A percentile compares a stretch with the other conserved stretches of the same genome.
phyloP scores from a whole-genome alignment of 495 filamentous ascomycete species.

The Podospora tetraspora region DNA sequence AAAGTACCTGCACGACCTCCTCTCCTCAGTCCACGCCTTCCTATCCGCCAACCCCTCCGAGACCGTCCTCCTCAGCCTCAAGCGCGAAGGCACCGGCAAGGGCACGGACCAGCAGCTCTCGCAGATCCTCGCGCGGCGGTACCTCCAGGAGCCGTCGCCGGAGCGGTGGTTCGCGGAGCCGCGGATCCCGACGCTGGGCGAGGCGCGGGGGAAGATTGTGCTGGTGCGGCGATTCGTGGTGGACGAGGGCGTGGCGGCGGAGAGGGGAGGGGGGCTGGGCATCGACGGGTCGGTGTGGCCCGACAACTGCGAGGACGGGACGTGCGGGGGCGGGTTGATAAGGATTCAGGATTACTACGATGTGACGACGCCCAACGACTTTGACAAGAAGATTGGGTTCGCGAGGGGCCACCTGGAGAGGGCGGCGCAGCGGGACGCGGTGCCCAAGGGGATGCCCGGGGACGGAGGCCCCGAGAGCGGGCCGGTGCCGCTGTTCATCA shows the following conservation, averaged over 20 bases:
- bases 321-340: slow-evolving; percentile 63
- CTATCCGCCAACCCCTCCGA: slow-evolving; percentile 73
- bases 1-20: slow-evolving; percentile 69
- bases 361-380: slow-evolving; percentile 66
- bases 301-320: slow-evolving; percentile 78
- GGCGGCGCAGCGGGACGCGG: slow-evolving; percentile 47
- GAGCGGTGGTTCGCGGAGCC: slow-evolving; percentile 71
- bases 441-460: background rate
- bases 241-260: slow-evolving; percentile 51
- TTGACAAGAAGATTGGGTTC: slow-evolving; percentile 73
- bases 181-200: slow-evolving; percentile 73
- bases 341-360: slow-evolving; percentile 96
- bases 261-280: slow-evolving; percentile 65
- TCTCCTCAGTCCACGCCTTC: slow-evolving; percentile 66
- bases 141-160: slow-evolving; percentile 44
- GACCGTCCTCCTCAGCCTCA: slow-evolving; percentile 78
- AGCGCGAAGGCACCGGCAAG: slow-evolving; percentile 79
- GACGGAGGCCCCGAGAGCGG: slow-evolving; percentile 8
- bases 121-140: slow-evolving; percentile 63
- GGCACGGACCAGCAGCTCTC: slow-evolving; percentile 76
- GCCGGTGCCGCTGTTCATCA: slow-evolving; percentile 71
- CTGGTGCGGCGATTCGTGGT: slow-evolving; percentile 76
- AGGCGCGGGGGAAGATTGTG: slow-evolving; percentile 76
- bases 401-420: slow-evolving; percentile 70
- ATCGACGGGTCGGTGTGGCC: slow-evolving; percentile 82